phyloP scores from a whole-genome alignment of 306 rosid species.

The Betula pendula region DNA sequence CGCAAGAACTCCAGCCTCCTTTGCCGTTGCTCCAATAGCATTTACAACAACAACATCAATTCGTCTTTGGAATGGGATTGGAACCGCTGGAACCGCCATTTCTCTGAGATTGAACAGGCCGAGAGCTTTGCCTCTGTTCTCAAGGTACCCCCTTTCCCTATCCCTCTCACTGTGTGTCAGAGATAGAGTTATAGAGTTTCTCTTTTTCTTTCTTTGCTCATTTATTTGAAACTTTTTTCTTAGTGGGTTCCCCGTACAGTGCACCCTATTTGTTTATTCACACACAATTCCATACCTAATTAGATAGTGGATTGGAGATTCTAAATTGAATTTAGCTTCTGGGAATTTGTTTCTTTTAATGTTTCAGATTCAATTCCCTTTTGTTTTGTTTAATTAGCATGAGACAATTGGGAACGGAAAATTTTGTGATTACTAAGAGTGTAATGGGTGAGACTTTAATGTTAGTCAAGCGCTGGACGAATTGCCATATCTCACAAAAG shows the following conservation, averaged over 20 bases:
- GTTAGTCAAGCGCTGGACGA: neutral
- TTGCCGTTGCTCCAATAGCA: conserved; percentile 53
- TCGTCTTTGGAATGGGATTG: conserved; percentile 83
- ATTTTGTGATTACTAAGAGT: neutral
- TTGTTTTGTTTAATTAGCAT: neutral
- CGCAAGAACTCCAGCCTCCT: conserved; percentile 32
- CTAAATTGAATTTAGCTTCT: neutral
- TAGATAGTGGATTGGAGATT: neutral
- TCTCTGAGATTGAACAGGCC: conserved; percentile 89
- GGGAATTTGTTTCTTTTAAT: neutral
- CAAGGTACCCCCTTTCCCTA: conserved; percentile 47
- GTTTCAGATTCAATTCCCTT: neutral
- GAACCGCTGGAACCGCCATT: conserved; percentile 91
- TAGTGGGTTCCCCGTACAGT: neutral
- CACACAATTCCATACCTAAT: neutral
- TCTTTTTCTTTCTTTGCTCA: neutral
- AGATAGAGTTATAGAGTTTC: neutral
- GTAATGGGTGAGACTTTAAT: neutral
- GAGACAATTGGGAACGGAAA: neutral
- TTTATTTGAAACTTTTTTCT: neutral
- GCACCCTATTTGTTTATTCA: neutral
- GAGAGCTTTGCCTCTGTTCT: conserved; percentile 88
- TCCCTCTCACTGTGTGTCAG: neutral
- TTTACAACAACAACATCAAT: conserved; percentile 7
- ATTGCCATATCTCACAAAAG: neutral